These are phyloP conservation scores for Atractiella rhizophila DNA, from an alignment of 768 basidiomycete genomes.

Conservation along the genomic window DNA sequence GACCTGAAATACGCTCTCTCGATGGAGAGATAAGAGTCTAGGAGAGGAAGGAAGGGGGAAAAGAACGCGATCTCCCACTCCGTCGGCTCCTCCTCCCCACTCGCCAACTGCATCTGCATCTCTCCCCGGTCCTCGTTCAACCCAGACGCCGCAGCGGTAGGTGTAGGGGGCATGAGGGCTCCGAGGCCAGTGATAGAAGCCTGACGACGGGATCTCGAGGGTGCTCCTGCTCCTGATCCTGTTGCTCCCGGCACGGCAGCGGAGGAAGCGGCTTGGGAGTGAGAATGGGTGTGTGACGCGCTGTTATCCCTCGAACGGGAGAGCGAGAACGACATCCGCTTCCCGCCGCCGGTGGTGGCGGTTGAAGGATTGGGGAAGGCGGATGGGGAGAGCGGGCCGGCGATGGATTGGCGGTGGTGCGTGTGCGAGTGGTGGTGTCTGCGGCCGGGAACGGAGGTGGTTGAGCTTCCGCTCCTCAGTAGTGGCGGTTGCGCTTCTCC, in stretches of 20 bases:
- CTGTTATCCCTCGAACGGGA: too few species aligned
- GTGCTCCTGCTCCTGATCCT: neutral
- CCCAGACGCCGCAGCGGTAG: neutral
- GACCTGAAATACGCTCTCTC: too few species aligned
- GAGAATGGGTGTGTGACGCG: too few species aligned
- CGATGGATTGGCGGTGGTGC: constrained; percentile 21
- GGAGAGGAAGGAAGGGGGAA: constrained; percentile 81
- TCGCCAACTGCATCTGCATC: constrained; percentile 9
- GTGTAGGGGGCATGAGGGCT: neutral
- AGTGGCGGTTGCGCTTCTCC: too few species aligned
- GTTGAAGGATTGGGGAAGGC: neutral
- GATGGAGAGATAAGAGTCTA: too few species aligned
- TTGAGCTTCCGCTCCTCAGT: too few species aligned
- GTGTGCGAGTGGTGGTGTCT: constrained; percentile 12
- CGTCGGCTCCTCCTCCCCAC: constrained; percentile 21
- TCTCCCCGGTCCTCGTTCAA: neutral
- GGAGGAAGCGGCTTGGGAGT: neutral
- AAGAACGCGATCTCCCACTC: constrained; percentile 74
- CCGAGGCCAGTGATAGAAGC: constrained; percentile 18
- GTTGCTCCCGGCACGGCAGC: neutral
- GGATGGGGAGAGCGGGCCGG: constrained; percentile 9
- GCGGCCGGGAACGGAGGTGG: constrained; percentile 5
- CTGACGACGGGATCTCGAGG: constrained; percentile 6
- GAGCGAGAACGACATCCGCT: too few species aligned
- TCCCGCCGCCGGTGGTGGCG: too few species aligned